Base-by-base conservation (phyloP, 805 yeast species). In the Schwanniomyces sp. region DNA sequence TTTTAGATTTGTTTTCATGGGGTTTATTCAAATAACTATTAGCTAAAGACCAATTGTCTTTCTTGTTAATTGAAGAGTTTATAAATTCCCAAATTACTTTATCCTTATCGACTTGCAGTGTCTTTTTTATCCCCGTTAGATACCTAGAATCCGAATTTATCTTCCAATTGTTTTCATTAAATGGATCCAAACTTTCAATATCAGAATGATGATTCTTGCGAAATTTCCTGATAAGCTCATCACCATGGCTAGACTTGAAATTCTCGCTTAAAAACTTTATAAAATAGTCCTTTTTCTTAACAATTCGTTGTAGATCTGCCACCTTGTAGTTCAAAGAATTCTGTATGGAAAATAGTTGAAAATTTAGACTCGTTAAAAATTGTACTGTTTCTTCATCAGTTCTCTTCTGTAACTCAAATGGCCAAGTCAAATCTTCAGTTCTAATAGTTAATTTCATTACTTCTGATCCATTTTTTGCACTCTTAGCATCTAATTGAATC, bases 161-260 rank as follows among this genome's bases (percentile, higher is more conserved):
- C 14, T 39, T 34, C 59, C 59, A 55, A 40, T 34, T 36, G 16
- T 1, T 2, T 17, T 30, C 32, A 34, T 52, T 43, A 34, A 47
- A 56, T 25, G 47, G 47, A 14, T 44, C 47, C 17, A 54, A 48
- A 37, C 40, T 26, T 37, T 43, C 25, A 16, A 11, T 16, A 26
- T 48, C 51, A 11, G 48, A 5, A 44, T 38, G 28, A 44, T 63
- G 51, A 45, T 58, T 64, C 37, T 50, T 51, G 41, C 48, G 46
- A 51, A 64, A 72, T 44, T 61, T 64, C 27, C 52, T 54, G 29
- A 72, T 57, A 28, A 69, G 54, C 37, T 69, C 74, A 4, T 58
- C 52, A 2, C 75, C 75, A 46, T 69, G 67, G 34, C 65, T 54
- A 3, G 63, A 58, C 45, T 57, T 64, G 50, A 67, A 69, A 51